Evolutionary conservation across 2,329 filamentous ascomycete species (phyloP).

Genomic region (Penicillium sp.): DNA sequence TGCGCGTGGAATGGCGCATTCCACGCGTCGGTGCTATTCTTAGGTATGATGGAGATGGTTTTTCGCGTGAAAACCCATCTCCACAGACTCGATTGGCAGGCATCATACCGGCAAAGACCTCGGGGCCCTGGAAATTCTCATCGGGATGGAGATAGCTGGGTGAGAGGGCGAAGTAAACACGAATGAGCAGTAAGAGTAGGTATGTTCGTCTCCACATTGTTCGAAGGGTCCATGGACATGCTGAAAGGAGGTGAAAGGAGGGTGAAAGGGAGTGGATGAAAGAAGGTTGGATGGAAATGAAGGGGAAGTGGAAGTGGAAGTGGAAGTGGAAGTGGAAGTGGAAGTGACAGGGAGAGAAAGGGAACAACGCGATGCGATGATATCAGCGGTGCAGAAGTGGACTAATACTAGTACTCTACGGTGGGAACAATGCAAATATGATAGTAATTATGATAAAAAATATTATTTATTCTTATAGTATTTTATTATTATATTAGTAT

Average conservation of each 20-base stretch:
- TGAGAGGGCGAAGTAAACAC: conserved; percentile 90
- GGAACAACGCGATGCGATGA: conserved; percentile 26
- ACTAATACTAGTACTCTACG: no score
- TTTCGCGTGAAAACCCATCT: no score
- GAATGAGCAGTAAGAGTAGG: conserved; percentile 79
- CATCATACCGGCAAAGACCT: conserved; percentile 87
- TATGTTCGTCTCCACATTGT: conserved; percentile 91
- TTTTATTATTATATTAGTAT: no score
- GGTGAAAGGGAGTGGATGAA: conserved; percentile 4
- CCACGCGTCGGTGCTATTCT: neutral
- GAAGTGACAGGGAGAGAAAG: conserved; percentile 13
- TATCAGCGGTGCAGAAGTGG: conserved; percentile 21
- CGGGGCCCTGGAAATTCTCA: conserved; percentile 98
- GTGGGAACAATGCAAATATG: no score
- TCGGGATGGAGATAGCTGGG: conserved; percentile 98
- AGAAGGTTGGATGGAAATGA: neutral
- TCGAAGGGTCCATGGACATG: conserved; percentile 23
- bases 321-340: conserved; percentile 4
- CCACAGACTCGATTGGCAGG: no score
- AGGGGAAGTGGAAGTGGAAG: conserved; percentile 3
- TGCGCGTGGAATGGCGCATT: neutral
- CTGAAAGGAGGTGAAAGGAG: conserved; percentile 13
- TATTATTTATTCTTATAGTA: no score
- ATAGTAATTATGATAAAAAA: no score
- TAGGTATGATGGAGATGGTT: neutral